phyloP scores from a whole-genome alignment of 1,284 basidiomycete species.

The Ganoderma boninense region DNA sequence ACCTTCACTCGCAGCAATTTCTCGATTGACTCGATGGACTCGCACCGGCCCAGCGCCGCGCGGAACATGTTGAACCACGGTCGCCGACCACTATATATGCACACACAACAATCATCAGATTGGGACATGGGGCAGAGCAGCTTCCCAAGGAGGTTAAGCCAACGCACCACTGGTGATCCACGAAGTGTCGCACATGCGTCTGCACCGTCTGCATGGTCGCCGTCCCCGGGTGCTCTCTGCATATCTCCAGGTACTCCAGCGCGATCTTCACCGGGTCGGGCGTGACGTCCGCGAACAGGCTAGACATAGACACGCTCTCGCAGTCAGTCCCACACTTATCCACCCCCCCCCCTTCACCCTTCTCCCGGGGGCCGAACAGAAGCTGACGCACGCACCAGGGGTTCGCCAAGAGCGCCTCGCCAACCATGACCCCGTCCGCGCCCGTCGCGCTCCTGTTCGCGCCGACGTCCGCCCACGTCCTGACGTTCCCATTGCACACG shows the following conservation, averaged over 20 bases:
- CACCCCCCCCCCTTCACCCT: too few species aligned
- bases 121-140: background rate
- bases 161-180: conserved; percentile 68
- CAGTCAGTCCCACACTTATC: background rate
- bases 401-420: conserved; percentile 62
- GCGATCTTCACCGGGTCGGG: conserved; percentile 71
- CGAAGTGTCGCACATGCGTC: conserved; percentile 67
- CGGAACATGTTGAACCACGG: conserved; percentile 68
- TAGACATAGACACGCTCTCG: conserved; percentile 34
- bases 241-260: conserved; percentile 68
- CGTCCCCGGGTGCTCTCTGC: conserved; percentile 55
- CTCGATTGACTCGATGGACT: conserved; percentile 56
- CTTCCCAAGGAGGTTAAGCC: background rate
- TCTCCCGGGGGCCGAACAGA: background rate
- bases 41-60: conserved; percentile 49
- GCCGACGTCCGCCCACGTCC: conserved; percentile 61
- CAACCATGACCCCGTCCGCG: conserved; percentile 83
- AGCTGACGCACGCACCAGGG: conserved; percentile 63
- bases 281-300: conserved; percentile 58
- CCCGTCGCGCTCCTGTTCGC: conserved; percentile 62
- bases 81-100: conserved; percentile 50
- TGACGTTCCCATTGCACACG: conserved; percentile 82
- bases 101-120: background rate
- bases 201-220: conserved; percentile 57
- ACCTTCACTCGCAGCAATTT: conserved; percentile 53